Evolutionary conservation across 345 rosid species (phyloP), one percentile per base, ranked within the genome.

Genomic region (Melaleuca quinquenervia): DNA sequence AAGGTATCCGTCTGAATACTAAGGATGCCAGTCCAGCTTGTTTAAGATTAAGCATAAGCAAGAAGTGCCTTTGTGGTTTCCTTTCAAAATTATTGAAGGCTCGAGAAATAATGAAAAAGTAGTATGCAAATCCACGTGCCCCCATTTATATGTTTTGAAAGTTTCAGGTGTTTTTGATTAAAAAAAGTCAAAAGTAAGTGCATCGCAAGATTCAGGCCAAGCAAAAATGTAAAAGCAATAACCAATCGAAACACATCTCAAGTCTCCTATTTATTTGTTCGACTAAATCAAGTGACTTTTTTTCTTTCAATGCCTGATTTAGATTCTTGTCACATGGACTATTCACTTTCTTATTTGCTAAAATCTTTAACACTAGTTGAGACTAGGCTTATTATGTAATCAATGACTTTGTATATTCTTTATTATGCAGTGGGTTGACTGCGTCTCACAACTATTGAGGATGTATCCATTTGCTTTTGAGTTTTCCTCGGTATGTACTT

Each of bases 391-490:
- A 54, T 44, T 56, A 83, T 22, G 74, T 62, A 12, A 84, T 56
- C 49, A 76, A 52, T 36, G 50, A 85, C 84, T 84, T 83, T 13
- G 18, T 41, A 41, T 50, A 82, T 51, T 21, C 29, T 85, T 83
- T 78, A 7, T 89, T 89, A 51, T 94, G 95, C 97, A 97, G 99
- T 97, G 99, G 99, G 92, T 97, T 91, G 99, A 97, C 88, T 96
- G 99, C 86, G 94, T 97, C 62, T 94, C 99, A 2, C 99, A 97
- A 86, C 85, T 97, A 78, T 84, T 93, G 90, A 93, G 99, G 89
- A 95, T 97, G 94, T 96, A 97, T 92, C 99, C 99, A 22, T 93
- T 92, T 88, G 98, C 99, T 74, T 97, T 97, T 62, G 98, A 97
- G 92, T 97, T 95, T 91, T 95, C 98, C 84, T 89, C 96, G 90